Evolutionary conservation across 1,284 basidiomycete genomes (phyloP).

Genomic region (Mrakiaceae sp.): DNA sequence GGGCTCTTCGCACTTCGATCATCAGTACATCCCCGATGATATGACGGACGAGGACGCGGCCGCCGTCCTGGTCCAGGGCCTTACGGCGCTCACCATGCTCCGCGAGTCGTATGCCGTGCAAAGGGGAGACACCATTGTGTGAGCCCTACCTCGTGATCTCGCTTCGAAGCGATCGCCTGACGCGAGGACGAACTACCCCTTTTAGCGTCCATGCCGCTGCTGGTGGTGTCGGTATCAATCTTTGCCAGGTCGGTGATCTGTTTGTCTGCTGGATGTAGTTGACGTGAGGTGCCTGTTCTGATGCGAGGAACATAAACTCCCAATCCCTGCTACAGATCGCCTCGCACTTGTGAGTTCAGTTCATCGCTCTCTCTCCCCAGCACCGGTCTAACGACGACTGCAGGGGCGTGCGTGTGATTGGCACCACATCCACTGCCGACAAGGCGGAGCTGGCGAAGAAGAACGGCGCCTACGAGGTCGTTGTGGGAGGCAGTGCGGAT

Average conservation of each 20-base stretch:
- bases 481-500: constrained; percentile 49
- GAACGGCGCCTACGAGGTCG: constrained; percentile 76
- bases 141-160: too few species aligned
- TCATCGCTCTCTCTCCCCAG: too few species aligned
- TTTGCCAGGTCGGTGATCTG: constrained; percentile 37
- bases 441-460: constrained; percentile 74
- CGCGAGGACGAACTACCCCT: constrained; percentile 50
- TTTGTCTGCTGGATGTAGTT: too few species aligned
- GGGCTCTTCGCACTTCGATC: too few species aligned
- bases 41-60: constrained; percentile 57
- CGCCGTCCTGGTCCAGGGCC: constrained; percentile 57
- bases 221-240: constrained; percentile 50
- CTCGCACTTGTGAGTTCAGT: too few species aligned
- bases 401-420: constrained; percentile 75
- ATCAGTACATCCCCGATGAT: constrained; percentile 25
- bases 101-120: constrained; percentile 75
- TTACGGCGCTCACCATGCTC: constrained; percentile 69
- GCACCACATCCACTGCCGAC: constrained; percentile 74
- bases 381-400: too few species aligned
- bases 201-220: constrained; percentile 73
- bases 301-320: too few species aligned
- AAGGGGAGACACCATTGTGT: constrained; percentile 39
- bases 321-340: too few species aligned
- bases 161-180: too few species aligned
- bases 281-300: too few species aligned